Evolutionary conservation across 179 eudicot species (phyloP).

Genomic region (Nepenthes alata): DNA sequence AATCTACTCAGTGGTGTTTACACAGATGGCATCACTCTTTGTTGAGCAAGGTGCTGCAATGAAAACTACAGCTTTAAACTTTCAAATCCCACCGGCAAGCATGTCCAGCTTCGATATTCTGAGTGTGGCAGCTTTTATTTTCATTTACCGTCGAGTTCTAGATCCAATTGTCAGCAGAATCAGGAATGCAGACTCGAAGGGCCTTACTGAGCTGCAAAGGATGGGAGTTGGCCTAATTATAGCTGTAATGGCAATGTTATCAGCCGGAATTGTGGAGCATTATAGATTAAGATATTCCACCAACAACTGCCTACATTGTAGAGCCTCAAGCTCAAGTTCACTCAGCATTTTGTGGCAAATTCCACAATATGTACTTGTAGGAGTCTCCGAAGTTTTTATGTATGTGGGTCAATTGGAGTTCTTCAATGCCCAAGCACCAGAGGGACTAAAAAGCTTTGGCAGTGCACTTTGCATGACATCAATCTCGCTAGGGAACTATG

Average conservation of each 20-base stretch:
- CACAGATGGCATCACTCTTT: slow-evolving; percentile 75
- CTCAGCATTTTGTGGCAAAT: slow-evolving; percentile 78
- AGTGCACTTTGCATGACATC: slow-evolving; percentile 82
- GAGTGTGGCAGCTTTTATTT: slow-evolving; percentile 51
- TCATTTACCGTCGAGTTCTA: slow-evolving; percentile 42
- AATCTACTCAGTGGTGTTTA: slow-evolving; percentile 62
- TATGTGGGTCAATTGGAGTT: slow-evolving; percentile 78
- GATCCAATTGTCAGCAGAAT: slow-evolving; percentile 45
- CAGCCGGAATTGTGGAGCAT: slow-evolving; percentile 71
- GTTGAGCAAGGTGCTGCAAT: slow-evolving; percentile 78
- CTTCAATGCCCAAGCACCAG: slow-evolving; percentile 77
- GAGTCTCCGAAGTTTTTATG: slow-evolving; percentile 77
- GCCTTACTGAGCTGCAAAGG: slow-evolving; percentile 63
- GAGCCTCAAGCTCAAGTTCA: slow-evolving; percentile 38
- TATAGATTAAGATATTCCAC: slow-evolving; percentile 42
- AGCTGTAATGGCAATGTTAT: slow-evolving; percentile 52
- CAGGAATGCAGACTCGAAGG: slow-evolving; percentile 31
- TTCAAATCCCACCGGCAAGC: slow-evolving; percentile 73
- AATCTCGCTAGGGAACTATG: slow-evolving; percentile 63
- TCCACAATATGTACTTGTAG: slow-evolving; percentile 69
- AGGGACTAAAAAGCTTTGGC: slow-evolving; percentile 73
- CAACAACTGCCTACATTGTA: slow-evolving; percentile 23
- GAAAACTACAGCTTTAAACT: slow-evolving; percentile 34
- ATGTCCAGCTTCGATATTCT: slow-evolving; percentile 77
- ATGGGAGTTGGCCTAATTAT: slow-evolving; percentile 77